Conservation (phyloP, 352 stramenopile genomes). For the Halophytophthora polymorphica region DNA sequence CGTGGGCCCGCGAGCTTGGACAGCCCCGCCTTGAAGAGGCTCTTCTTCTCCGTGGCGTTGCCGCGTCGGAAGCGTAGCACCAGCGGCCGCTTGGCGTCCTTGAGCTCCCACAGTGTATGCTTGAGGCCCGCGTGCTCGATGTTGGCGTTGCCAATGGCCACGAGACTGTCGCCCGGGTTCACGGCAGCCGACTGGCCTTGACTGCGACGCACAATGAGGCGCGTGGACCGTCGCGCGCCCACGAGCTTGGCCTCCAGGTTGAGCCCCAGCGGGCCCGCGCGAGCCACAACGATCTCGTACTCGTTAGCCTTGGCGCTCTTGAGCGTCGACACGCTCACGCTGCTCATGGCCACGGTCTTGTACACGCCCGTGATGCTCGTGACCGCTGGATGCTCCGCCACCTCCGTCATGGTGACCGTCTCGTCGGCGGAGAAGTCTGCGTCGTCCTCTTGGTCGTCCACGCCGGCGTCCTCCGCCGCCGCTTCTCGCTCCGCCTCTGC, state of each 20-base stretch:
- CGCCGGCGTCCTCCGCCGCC: conserved; percentile 42
- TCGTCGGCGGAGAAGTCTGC: conserved; percentile 60
- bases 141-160: conserved; percentile 78
- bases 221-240: conserved; percentile 45
- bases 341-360: conserved; percentile 70
- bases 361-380: conserved; percentile 84
- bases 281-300: conserved; percentile 72
- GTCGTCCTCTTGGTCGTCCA: conserved; percentile 39
- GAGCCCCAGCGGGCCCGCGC: conserved; percentile 59
- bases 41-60: conserved; percentile 73
- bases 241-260: conserved; percentile 49
- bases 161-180: conserved; percentile 77
- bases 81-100: conserved; percentile 67
- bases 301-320: conserved; percentile 76
- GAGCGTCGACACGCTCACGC: conserved; percentile 76
- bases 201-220: conserved; percentile 75
- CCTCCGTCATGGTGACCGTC: conserved; percentile 59
- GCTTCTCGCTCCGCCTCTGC: conserved; percentile 36
- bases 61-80: conserved; percentile 78
- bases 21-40: conserved; percentile 53
- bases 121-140: conserved; percentile 84
- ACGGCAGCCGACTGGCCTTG: conserved; percentile 67
- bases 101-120: conserved; percentile 83
- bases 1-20: conserved; percentile 32
- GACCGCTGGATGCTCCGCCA: conserved; percentile 71